These are phyloP conservation scores for Lenzites betulinus DNA, from an alignment of 768 basidiomycete species.

Conservation along the genomic window DNA sequence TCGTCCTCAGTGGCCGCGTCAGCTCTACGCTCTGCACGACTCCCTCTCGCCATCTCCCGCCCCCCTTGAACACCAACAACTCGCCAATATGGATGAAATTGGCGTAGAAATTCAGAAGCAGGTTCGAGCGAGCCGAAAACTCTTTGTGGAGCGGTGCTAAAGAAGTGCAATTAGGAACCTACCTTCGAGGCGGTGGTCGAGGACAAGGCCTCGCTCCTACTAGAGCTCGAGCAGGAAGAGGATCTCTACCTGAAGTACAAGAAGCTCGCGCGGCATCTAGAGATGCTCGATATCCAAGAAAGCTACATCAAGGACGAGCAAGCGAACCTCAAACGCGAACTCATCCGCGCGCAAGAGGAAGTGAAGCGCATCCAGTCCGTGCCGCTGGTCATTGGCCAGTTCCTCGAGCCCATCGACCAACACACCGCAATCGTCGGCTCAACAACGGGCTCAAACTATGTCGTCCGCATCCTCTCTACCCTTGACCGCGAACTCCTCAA, in stretches of 20 bases:
- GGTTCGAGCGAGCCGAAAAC: constrained; percentile 46
- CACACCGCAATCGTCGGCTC: constrained; percentile 96
- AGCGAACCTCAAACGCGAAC: constrained; percentile 94
- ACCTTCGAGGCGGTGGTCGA: constrained; percentile 85
- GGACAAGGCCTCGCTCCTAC: constrained; percentile 86
- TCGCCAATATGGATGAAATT: constrained; percentile 77
- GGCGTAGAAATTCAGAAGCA: constrained; percentile 83
- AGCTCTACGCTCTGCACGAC: constrained; percentile 25
- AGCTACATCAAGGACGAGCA: constrained; percentile 99
- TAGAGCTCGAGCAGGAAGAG: constrained; percentile 77
- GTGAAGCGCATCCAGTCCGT: constrained; percentile 99
- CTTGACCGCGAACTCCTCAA: constrained; percentile 97
- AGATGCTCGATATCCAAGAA: constrained; percentile 93
- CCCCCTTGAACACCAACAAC: constrained; percentile 10
- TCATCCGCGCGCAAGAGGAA: constrained; percentile 98
- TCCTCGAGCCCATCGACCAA: constrained; percentile 98
- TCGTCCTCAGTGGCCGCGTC: constrained; percentile 41
- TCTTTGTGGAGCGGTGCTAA: neutral
- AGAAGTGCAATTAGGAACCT: constrained; percentile 62
- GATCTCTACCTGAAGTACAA: constrained; percentile 98
- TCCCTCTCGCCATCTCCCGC: constrained; percentile 1
- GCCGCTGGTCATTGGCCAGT: constrained; percentile 98
- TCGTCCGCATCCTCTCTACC: constrained; percentile 95
- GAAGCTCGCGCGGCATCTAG: constrained; percentile 90
- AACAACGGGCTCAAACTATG: constrained; percentile 97